Conservation (phyloP, 371 early-diverging fungal species). For the Zychaea mexicana region DNA sequence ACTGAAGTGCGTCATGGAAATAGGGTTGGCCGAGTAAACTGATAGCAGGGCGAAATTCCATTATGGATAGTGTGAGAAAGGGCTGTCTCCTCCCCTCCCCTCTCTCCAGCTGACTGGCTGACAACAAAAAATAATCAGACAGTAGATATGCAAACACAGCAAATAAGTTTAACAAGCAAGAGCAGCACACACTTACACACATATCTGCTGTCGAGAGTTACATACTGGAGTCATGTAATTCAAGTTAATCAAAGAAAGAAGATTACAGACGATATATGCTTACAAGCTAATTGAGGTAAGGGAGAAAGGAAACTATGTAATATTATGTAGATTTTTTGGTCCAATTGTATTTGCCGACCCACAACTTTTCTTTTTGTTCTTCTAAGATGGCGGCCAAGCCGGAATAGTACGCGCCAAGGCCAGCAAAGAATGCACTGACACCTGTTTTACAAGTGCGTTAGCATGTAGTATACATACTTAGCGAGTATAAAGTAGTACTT, state of each 20-base stretch:
- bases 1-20: conserved; percentile 16
- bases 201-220: too few relatives aligned
- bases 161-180: too few relatives aligned
- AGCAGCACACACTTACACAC: too few relatives aligned
- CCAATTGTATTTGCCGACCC: conserved; percentile 48
- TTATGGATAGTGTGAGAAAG: background rate
- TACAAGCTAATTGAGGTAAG: too few relatives aligned
- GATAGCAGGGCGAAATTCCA: background rate
- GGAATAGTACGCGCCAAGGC: conserved; percentile 44
- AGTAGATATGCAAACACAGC: too few relatives aligned
- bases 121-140: background rate
- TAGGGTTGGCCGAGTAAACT: conserved; percentile 13
- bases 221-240: too few relatives aligned
- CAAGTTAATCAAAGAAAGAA: too few relatives aligned
- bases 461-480: background rate
- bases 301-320: background rate
- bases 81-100: too few relatives aligned
- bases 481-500: background rate
- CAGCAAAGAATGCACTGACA: conserved; percentile 36
- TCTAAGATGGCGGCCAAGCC: conserved; percentile 42
- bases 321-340: background rate
- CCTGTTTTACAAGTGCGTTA: conserved; percentile 12
- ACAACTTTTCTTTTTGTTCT: conserved; percentile 69
- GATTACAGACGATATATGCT: too few relatives aligned
- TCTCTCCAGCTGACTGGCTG: too few relatives aligned